Base-by-base conservation (phyloP, 164 flowering plant species). In the Malania oleifera region DNA sequence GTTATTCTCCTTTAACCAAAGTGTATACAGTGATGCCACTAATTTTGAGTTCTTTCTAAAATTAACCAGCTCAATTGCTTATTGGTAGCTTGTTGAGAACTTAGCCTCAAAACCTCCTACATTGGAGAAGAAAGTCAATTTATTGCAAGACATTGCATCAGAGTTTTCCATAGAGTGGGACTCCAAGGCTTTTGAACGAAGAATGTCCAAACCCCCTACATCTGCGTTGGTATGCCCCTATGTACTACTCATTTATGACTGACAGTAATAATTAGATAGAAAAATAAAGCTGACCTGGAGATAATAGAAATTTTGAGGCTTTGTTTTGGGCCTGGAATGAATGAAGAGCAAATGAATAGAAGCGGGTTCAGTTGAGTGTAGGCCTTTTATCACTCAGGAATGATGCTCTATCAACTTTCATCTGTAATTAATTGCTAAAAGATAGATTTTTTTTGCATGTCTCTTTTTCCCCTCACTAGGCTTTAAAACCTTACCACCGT, bases 111-210 rank as follows among this genome's bases (percentile, higher is more conserved):
- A 68, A 50, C 71, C 82, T 19, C 61, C 75, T 25, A 57, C 75
- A 37, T 24, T 58, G 67, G 86, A 79, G 70, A 74, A 70, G 57
- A 82, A 74, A 61, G 38, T 82, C 56, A 64, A 70, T 56, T 34
- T 85, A 49, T 49, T 85, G 84, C 63, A 68, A 59, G 79, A 76
- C 35, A 81, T 82, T 47, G 88, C 88, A 52, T 51, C 68, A 15
- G 86, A 82, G 59, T 82, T 69, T 53, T 81, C 84, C 39, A 62
- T 85, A 44, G 63, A 23, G 52, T 85, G 91, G 91, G 80, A 82
- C 48, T 58, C 71, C 39, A 59, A 24, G 64, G 77, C 75, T 27
- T 85, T 79, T 62, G 77, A 82, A 54, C 68, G 63, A 62, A 80
- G 77, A 53, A 79, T 79, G 77, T 56, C 73, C 34, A 71, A 59